Base-by-base conservation (phyloP, 192 early-diverging fungal species). In the Linnemannia schmuckeri region DNA sequence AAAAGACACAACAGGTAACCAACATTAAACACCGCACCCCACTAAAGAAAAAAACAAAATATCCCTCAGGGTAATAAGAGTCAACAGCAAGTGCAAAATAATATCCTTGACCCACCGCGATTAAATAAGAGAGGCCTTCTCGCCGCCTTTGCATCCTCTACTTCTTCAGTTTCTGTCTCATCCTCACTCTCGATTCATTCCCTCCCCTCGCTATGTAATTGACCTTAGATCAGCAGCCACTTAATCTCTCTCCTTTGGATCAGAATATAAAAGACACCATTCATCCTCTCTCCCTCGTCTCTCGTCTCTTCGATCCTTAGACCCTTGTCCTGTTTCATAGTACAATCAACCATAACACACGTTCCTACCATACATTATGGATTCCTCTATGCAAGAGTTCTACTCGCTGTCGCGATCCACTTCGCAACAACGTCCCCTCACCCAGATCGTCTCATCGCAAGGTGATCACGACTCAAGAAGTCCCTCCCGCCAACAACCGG, bases 371-470 rank as follows among this genome's bases (percentile, higher is more conserved):
- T 44, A 27, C 82, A 55, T 15, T 1, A 81, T 81, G 79, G 85
- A 87, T 52, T 79, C 85, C 40, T 55, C 79, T 8, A 54, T 87
- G 17, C 85, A 87, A 75, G 85, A 87, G 41, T 78, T 87, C 38
- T 87, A 87, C 41, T 87, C 79, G 12, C 75, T 87, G 44, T 87
- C 85, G 17, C 75, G 79, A 42, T 87, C 85, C n/a, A 74, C 85
- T 27, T 81, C 85, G 5, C 85, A 81, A 49, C 75, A 87, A 24
- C 85, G 72, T 2, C 76, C 85, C 4, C 30, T 74, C 35, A 61
- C 44, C 22, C 30, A 81, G 66, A 40, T 85, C 74, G 9, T 75
- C 4, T 4, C 77, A 9, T 74, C 82, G 41, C 70, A 74, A n/a
- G 9, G 44, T n/a, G 37, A 35, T 9, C 61, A 30, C 13, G 35